Evolutionary conservation across 352 stramenopile genomes (phyloP).

Genomic region (Phytophthora fragariae): DNA sequence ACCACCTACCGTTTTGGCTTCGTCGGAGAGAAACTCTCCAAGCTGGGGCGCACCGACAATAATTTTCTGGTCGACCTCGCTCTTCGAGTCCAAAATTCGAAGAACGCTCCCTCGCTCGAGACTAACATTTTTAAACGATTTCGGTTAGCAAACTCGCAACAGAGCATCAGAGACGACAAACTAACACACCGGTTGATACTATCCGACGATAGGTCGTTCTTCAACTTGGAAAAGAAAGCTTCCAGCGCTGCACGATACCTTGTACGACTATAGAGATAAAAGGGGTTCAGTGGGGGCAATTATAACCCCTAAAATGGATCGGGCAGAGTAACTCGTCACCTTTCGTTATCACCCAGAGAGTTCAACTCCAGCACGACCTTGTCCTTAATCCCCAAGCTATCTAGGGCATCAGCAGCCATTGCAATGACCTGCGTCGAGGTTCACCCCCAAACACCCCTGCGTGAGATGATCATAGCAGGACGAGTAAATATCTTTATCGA

Average conservation of each 20-base stretch:
- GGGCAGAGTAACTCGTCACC: slow-evolving; percentile 34
- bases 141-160: slow-evolving; percentile 2
- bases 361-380: slow-evolving; percentile 84
- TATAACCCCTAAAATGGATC: neutral
- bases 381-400: slow-evolving; percentile 58
- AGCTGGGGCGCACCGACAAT: slow-evolving; percentile 73
- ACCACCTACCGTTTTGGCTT: slow-evolving; percentile 52
- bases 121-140: slow-evolving; percentile 31
- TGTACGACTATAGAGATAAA: slow-evolving; percentile 49
- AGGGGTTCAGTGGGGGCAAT: neutral
- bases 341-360: slow-evolving; percentile 82
- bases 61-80: slow-evolving; percentile 69
- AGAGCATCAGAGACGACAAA: neutral
- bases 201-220: slow-evolving; percentile 72
- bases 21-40: slow-evolving; percentile 67
- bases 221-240: slow-evolving; percentile 68
- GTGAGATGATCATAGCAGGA: slow-evolving; percentile 2
- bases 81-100: slow-evolving; percentile 90
- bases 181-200: slow-evolving; percentile 72
- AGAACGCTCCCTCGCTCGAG: slow-evolving; percentile 86
- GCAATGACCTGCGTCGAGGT: slow-evolving; percentile 65
- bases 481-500: neutral
- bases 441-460: neutral
- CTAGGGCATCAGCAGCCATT: slow-evolving; percentile 73
- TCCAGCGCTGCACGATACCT: slow-evolving; percentile 76